Evolutionary conservation across 305 asterid genomes (phyloP).

Genomic region (Fraxinus albicans): DNA sequence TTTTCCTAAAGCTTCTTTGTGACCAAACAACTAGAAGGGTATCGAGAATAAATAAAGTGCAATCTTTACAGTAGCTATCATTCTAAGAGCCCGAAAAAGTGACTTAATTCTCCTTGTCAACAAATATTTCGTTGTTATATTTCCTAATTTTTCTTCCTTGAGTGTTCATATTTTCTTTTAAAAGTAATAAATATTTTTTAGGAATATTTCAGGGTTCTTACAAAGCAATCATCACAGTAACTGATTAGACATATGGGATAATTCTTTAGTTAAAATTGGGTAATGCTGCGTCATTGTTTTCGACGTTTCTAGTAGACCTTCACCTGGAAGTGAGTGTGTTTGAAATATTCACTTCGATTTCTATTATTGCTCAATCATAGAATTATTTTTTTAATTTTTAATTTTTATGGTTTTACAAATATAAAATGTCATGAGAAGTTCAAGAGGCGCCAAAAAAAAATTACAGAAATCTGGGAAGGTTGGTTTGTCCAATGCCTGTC

Average conservation of each 20-base stretch:
- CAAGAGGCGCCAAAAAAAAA: conserved; percentile 66
- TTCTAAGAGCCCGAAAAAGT: not conserved
- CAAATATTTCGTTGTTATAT: too few relatives aligned
- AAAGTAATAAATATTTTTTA: too few relatives aligned
- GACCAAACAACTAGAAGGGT: not conserved
- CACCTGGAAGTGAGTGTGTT: not conserved
- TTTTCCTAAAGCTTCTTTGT: not conserved
- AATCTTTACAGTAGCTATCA: not conserved
- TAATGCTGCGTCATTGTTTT: not conserved
- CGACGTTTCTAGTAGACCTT: not conserved
- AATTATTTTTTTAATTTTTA: too few relatives aligned
- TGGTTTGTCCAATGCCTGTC: conserved; percentile 4
- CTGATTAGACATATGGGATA: not conserved
- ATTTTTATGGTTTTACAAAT: too few relatives aligned
- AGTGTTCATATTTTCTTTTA: too few relatives aligned
- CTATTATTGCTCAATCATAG: too few relatives aligned
- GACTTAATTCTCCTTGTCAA: too few relatives aligned
- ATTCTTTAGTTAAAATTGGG: not conserved
- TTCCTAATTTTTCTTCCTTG: too few relatives aligned
- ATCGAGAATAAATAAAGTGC: not conserved
- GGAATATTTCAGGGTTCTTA: not conserved
- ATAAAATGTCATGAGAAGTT: conserved; percentile 35
- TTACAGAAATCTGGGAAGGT: conserved; percentile 76
- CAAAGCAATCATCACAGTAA: not conserved
- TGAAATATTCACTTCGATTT: too few relatives aligned